A percentile compares a stretch with the other conserved stretches of the same genome.
Conservation (phyloP, 345 rosid genomes). For the Mercurialis annua region DNA sequence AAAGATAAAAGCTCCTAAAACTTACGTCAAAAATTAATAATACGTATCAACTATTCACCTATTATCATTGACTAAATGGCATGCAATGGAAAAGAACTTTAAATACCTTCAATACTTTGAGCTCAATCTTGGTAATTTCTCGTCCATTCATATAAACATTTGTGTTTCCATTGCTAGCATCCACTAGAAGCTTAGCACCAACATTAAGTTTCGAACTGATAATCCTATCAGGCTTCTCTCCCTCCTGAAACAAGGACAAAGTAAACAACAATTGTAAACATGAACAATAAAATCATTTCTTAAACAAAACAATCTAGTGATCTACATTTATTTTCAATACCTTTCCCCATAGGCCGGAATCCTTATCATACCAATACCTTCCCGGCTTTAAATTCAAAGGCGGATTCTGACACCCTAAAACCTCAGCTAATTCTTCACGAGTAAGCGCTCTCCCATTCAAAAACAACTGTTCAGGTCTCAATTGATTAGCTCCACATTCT, state of each 20-base stretch:
- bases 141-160: slow-evolving; percentile 64
- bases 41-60: too few species aligned
- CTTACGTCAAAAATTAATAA: not conserved
- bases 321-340: slow-evolving; percentile 24
- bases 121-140: slow-evolving; percentile 54
- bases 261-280: slow-evolving; percentile 2
- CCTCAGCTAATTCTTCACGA: slow-evolving; percentile 49
- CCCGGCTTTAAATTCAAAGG: slow-evolving; percentile 92
- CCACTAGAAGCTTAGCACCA: slow-evolving; percentile 43
- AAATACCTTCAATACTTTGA: slow-evolving; percentile 43
- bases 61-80: not conserved
- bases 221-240: slow-evolving; percentile 59
- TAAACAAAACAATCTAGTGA: too few species aligned
- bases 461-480: slow-evolving; percentile 55
- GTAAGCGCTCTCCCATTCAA: slow-evolving; percentile 52
- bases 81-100: not conserved
- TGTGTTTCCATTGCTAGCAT: slow-evolving; percentile 60
- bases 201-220: slow-evolving; percentile 54
- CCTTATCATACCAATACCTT: slow-evolving; percentile 96
- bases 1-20: not conserved
- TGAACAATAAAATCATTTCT: not conserved
- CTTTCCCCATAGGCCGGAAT: slow-evolving; percentile 93
- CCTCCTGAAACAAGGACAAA: slow-evolving; percentile 61
- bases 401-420: slow-evolving; percentile 37
- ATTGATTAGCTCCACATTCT: slow-evolving; percentile 55